Percentiles rank a stretch among this genome's conserved stretches.
Evolutionary conservation across 805 yeast species (phyloP).

Genomic region (Yarrowia sp.): DNA sequence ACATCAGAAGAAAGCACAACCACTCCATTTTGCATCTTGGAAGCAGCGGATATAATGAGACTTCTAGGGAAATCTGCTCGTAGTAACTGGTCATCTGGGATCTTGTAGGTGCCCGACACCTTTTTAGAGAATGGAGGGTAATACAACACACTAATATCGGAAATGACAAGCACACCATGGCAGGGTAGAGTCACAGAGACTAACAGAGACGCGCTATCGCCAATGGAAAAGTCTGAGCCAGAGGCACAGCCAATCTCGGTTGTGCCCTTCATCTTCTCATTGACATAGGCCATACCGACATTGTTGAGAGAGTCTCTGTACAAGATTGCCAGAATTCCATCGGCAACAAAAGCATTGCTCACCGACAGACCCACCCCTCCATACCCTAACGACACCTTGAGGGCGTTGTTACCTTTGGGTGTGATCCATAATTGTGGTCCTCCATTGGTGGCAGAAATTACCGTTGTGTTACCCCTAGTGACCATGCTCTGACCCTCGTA

Average conservation of each 20-base stretch:
- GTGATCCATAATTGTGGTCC: constrained; percentile 4
- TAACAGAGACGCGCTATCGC: not conserved
- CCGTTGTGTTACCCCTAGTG: not conserved
- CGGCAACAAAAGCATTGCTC: constrained; percentile 4
- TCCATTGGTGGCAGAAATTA: not conserved
- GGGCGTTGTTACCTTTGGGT: not conserved
- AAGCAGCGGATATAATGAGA: constrained; percentile 7
- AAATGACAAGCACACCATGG: constrained; percentile 1
- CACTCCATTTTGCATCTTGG: constrained; percentile 2
- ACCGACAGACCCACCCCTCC: constrained; percentile 16
- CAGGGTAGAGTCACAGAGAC: constrained; percentile 8
- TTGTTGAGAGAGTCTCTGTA: constrained; percentile 12
- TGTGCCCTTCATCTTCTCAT: not conserved
- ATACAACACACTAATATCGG: constrained; percentile 6
- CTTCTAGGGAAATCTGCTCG: not conserved
- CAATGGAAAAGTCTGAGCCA: not conserved
- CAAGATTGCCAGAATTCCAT: constrained; percentile 5
- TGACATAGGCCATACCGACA: constrained; percentile 6
- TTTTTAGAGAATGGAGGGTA: not conserved
- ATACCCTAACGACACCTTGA: constrained; percentile 17
- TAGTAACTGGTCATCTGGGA: constrained; percentile 1
- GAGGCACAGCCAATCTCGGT: constrained; percentile 8
- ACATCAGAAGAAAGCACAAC: constrained; percentile 10
- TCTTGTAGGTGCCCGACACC: constrained; percentile 8
- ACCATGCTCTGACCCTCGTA: not conserved